phyloP scores from a whole-genome alignment of 371 early-diverging fungal species.

The Saksenaea vasiformis region DNA sequence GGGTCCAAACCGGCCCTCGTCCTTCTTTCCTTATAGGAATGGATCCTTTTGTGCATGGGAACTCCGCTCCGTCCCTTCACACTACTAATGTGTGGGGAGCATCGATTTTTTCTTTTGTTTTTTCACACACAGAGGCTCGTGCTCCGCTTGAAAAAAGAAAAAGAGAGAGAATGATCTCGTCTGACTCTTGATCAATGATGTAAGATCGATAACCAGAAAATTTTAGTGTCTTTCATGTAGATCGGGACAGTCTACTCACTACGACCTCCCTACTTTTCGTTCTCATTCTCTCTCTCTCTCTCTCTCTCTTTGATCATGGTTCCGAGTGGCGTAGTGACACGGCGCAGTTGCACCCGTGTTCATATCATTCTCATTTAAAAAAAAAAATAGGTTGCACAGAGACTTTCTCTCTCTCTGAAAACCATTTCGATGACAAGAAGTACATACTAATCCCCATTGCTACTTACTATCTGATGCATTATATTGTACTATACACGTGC shows the following conservation, averaged over 20 bases:
- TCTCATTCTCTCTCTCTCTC: not conserved
- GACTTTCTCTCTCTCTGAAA: no score
- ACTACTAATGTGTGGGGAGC: not conserved
- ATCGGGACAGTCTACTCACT: not conserved
- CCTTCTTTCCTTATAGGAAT: not conserved
- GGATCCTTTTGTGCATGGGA: not conserved
- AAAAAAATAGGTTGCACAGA: not conserved
- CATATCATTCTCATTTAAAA: not conserved
- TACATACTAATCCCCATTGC: no score
- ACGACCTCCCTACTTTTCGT: no score
- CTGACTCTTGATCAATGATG: not conserved
- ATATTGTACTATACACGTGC: not conserved
- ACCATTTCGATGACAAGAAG: no score
- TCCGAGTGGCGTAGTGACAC: not conserved
- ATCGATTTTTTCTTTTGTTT: no score
- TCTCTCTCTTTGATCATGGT: not conserved
- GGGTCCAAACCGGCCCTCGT: constrained; percentile 2
- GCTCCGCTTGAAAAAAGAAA: not conserved
- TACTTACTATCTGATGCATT: not conserved
- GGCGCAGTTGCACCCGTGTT: not conserved
- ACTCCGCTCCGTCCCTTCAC: not conserved
- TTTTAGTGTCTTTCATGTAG: not conserved
- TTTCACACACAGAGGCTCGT: not conserved
- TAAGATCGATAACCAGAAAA: constrained; percentile 1
- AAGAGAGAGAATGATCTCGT: not conserved